Conservation (phyloP, 2,329 filamentous ascomycete species). For the Arthrobotrys entomopaga region DNA sequence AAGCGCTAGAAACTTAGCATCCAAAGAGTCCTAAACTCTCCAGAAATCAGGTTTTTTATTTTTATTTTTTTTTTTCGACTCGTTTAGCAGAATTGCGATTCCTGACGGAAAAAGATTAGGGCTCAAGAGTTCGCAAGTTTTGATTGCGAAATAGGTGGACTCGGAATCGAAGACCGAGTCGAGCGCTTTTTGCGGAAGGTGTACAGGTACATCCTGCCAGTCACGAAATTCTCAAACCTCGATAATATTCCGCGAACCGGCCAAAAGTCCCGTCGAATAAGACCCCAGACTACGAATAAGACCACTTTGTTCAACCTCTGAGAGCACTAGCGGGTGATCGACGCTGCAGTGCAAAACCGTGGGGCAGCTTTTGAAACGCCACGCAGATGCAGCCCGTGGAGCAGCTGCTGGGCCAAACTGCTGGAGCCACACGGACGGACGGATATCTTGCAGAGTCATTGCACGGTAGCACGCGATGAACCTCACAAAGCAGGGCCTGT, state of each 20-base stretch:
- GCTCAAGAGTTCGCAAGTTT: no score
- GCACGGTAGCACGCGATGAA: background rate
- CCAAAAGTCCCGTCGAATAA: constrained; percentile 18
- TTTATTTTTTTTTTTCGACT: background rate
- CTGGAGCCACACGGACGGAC: background rate
- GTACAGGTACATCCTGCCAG: constrained; percentile 8
- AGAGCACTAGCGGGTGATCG: constrained; percentile 54
- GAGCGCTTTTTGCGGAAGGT: background rate
- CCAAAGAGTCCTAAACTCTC: constrained; percentile 11
- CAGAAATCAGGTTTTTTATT: background rate
- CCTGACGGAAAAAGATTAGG: no score
- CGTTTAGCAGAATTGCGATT: background rate
- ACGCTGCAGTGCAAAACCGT: constrained; percentile 35
- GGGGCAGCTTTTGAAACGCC: constrained; percentile 33
- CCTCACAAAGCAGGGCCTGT: background rate
- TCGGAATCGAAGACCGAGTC: no score
- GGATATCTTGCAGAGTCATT: constrained; percentile 7
- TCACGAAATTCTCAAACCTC: background rate
- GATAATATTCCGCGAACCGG: constrained; percentile 7
- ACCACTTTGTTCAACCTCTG: constrained; percentile 11
- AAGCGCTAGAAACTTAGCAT: background rate
- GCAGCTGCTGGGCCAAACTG: no score
- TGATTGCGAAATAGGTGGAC: no score
- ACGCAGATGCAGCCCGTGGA: constrained; percentile 28
- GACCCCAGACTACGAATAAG: constrained; percentile 5